phyloP scores from a whole-genome alignment of 106 monocot genomes.

The Dactylorhiza incarnata region DNA sequence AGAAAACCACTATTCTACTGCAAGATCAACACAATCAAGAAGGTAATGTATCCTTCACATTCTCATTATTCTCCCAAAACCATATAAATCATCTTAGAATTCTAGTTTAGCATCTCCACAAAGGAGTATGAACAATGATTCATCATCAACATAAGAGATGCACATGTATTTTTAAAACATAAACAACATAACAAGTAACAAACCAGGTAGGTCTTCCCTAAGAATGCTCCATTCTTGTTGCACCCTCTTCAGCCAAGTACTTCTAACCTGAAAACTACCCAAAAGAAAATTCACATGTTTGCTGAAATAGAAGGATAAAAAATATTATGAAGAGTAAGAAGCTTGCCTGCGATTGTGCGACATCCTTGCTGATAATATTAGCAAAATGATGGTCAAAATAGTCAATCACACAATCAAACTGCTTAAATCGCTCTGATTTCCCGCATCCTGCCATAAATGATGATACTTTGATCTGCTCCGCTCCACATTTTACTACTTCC shows the following conservation, averaged over 20 bases:
- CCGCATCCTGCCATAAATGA: constrained; percentile 10
- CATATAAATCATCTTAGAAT: too few species aligned
- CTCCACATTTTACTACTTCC: background rate
- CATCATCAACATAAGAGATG: background rate
- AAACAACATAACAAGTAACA: constrained; percentile 5
- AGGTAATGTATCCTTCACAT: too few species aligned
- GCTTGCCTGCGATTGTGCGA: constrained; percentile 25
- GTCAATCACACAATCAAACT: constrained; percentile 66
- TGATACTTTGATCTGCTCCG: constrained; percentile 5
- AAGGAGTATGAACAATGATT: too few species aligned
- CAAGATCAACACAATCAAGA: too few species aligned
- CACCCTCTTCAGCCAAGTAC: constrained; percentile 71
- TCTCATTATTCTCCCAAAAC: too few species aligned
- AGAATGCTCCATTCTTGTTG: constrained; percentile 85
- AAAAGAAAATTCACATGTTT: constrained; percentile 6
- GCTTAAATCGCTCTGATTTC: constrained; percentile 28
- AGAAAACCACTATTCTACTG: too few species aligned
- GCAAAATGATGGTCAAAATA: constrained; percentile 82
- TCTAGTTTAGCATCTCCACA: too few species aligned
- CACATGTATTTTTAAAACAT: background rate
- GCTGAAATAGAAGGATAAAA: background rate
- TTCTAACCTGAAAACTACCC: constrained; percentile 35
- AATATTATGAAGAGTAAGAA: background rate
- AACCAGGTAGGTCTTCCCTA: constrained; percentile 78
- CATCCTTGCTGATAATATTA: constrained; percentile 15